Evolutionary conservation across 768 basidiomycete genomes (phyloP).

Genomic region (Daedaleopsis nitida): DNA sequence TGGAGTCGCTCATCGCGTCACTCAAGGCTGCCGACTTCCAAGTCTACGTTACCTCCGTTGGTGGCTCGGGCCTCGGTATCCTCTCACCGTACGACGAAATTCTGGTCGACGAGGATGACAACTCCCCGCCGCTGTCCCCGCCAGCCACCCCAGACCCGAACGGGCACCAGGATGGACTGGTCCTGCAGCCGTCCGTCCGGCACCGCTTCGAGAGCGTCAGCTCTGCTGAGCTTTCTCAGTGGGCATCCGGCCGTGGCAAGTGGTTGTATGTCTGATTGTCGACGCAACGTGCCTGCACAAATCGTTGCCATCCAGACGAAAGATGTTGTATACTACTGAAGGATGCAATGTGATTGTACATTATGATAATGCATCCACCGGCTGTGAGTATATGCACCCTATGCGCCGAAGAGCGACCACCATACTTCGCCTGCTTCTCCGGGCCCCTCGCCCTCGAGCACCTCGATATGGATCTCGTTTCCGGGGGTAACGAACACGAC

Average conservation of each 20-base stretch:
- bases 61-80: slow-evolving; percentile 91
- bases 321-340: neutral
- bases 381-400: neutral
- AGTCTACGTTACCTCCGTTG: slow-evolving; percentile 90
- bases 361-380: too few relatives aligned
- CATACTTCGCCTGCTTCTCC: slow-evolving; percentile 27
- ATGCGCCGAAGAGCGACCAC: slow-evolving; percentile 26
- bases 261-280: slow-evolving; percentile 60
- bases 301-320: neutral
- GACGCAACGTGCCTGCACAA: too few relatives aligned
- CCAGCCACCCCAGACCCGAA: slow-evolving; percentile 30
- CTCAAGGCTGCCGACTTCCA: slow-evolving; percentile 69
- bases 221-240: slow-evolving; percentile 47
- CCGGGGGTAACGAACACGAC: slow-evolving; percentile 28
- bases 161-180: slow-evolving; percentile 2
- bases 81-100: slow-evolving; percentile 51
- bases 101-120: slow-evolving; percentile 5
- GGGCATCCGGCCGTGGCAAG: slow-evolving; percentile 55
- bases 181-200: slow-evolving; percentile 26
- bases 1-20: slow-evolving; percentile 58
- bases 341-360: neutral
- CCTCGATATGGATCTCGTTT: slow-evolving; percentile 19
- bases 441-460: slow-evolving; percentile 13
- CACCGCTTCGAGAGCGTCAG: slow-evolving; percentile 46
- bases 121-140: slow-evolving; percentile 25